Evolutionary conservation across 768 basidiomycete species (phyloP), one percentile per base, ranked within the genome.

Genomic region (Amyloporia xantha): DNA sequence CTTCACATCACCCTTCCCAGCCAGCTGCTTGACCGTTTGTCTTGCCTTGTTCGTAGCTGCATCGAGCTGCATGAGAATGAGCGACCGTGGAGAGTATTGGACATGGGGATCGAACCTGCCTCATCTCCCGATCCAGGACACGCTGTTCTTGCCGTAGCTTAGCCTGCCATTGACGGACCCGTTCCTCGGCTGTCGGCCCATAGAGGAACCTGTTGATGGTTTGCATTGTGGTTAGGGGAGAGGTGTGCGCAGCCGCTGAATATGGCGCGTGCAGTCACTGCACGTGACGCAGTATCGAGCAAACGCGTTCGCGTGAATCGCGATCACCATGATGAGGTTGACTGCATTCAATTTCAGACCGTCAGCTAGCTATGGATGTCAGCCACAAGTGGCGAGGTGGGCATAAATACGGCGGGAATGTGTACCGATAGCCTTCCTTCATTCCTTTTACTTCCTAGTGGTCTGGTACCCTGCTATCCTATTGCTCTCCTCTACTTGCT

Each of bases 111-210:
- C 69, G 70, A 47, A 95, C 94, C 85, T 95, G 89, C 73, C 84
- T 85, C 75, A 93, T 93, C 74, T 98, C 96, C 68, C 91, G 75
- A 55, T 99, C 96, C 49, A 99, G 68, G 51, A 77, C 75, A 21
- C 96, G 79, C 61, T 82, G 76, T 66, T 98, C 91, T 49, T 77
- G 67, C 46, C 90, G 84, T 47, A 99, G 71, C 67, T 89, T 92
- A 17, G 74, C 59, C 66, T 98, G 93, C 96, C 96, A 99, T 68
- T 78, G 77, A 44, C 86, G 79, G 11, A 98, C 86, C 61, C 79
- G 83, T 71, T 99, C 96, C 67, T 98, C 93, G 20, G 94, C 86
- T 0, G 95, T 91, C 15, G 93, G 95, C 2, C 96, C 96, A 70
- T 98, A 97, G 39, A 99, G 68, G 65, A 94, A 93, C 36, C 92